Evolutionary conservation across 129 eudicot genomes (phyloP), one percentile per base, ranked within the genome.

Genomic region (Artemisia annua): DNA sequence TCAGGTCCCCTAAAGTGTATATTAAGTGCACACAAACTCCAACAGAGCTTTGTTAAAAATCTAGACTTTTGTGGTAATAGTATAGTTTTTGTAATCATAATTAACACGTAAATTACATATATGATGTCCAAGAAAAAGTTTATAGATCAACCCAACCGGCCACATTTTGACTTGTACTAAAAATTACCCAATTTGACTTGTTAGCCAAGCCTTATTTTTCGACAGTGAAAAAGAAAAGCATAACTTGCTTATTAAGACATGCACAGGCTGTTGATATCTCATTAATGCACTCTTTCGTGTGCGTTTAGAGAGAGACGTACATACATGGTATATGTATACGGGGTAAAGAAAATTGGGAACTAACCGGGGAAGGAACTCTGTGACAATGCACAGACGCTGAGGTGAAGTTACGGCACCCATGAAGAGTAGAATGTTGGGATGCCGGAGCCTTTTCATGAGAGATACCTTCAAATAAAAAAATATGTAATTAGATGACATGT

Each of bases 321-420:
- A 54, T 35, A 28, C 13, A 69, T 70, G 43, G 19, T 56, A 44
- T 18, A 54, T 11, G 53, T 15, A 26, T 12, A 52, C 3, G 16
- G 52, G 20, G 63, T 18, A 12, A 76, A 57, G 48, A 69, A 28
- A 74, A 70, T 66, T 59, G 62, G 60, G 80, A 79, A 82, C 63
- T 15, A 75, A 90, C 99, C 99, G 91, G 17, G 97, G 96, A 83
- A 95, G 96, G 89, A 95, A 88, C 86, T 95, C 99, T 19, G 99
- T 95, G 55, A 95, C 96, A 63, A 95, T 95, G 77, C 99, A 90
- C 73, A 95, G 85, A 60, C 91, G 94, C 83, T 95, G 84, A 73
- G 99, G 96, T 66, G 99, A 84, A 56, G 89, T 88, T 65, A 90
- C 97, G 28, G 97, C 97, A 70, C 99, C 99, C 99, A 95, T 95